Base-by-base conservation (phyloP, 2,329 filamentous ascomycete genomes). In the Penicillium sp. region DNA sequence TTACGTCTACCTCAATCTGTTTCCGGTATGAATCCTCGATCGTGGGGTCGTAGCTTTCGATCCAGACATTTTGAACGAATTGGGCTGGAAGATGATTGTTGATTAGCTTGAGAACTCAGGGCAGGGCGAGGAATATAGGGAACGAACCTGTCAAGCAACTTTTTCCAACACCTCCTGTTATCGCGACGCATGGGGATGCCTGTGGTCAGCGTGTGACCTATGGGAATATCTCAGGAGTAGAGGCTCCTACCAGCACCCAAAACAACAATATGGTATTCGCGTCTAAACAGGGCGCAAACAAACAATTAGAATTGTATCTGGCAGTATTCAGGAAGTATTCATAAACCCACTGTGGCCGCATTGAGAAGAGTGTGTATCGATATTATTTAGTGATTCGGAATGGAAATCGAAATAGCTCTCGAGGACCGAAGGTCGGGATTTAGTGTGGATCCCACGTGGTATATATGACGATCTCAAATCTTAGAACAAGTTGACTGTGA, bases 31-130 rank as follows among this genome's bases (percentile, higher is more conserved):
- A 93, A 75, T 93, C 90, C 76, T 93, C 90, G 75, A 93, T 93
- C 62, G 90, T 93, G 43, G 90, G 90, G 77, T 93, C 90, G 73
- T 93, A 93, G 74, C 88, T 90, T 76, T 96, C 91, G 72, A 96
- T 93, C 90, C 91, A 96, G 68, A 96, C 89, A 78, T 94, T 93
- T 76, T 94, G 91, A 52, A 96, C 91, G 70, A 96, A 96, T 81
- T 96, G 91, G 69, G 92, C 91, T 91, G 70, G 69, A 64, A 66
- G n/a, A 13, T 13, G 21, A 23, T 49, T 6, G 41, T 51, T 48
- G 38, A 50, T 67, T 27, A 64, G 61, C 57, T 43, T 52, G 56
- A 60, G 54, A 33, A 33, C 39, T 41, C 27, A 36, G 25, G 12
- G 27, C 17, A 23, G 33, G 19, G 13, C 10, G 31, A 9, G 27